Percentiles rank a stretch among this genome's conserved stretches.
Evolutionary conservation across 495 filamentous ascomycete species (phyloP).

Genomic region (Chaetomium tenue): DNA sequence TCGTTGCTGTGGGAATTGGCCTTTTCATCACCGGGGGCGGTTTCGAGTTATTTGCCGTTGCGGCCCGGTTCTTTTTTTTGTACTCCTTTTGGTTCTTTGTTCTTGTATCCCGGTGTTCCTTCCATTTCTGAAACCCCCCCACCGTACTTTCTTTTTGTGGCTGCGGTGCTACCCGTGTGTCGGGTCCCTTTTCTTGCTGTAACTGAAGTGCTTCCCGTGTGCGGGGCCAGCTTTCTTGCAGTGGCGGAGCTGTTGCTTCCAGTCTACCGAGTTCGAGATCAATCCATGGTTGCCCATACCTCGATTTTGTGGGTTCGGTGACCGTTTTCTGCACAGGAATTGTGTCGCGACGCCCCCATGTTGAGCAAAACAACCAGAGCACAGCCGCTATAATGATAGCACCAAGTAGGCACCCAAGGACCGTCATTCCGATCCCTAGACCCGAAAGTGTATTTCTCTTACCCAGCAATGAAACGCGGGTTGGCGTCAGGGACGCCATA

Average conservation of each 20-base stretch:
- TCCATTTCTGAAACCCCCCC: neutral
- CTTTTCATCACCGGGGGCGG: neutral
- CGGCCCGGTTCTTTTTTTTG: neutral
- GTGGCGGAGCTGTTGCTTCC: neutral
- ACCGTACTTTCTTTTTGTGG: no score
- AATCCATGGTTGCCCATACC: neutral
- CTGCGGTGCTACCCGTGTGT: neutral
- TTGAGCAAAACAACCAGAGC: neutral
- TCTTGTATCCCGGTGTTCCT: neutral
- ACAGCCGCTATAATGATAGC: neutral
- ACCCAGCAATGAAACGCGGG: neutral
- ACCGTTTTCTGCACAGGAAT: neutral
- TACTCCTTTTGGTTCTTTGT: neutral
- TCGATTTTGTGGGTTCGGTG: neutral
- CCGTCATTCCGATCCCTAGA: neutral
- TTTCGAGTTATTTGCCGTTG: no score
- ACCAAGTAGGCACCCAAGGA: neutral
- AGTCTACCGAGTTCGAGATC: neutral
- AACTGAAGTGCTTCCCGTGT: no score
- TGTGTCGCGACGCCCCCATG: neutral
- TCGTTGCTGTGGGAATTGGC: no score
- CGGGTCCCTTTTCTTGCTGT: neutral
- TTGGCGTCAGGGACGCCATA: neutral
- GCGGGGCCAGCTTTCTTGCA: no score
- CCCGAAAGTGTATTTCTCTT: neutral